phyloP scores from a whole-genome alignment of 2,329 filamentous ascomycete species.

The Davidsoniella virescens region DNA sequence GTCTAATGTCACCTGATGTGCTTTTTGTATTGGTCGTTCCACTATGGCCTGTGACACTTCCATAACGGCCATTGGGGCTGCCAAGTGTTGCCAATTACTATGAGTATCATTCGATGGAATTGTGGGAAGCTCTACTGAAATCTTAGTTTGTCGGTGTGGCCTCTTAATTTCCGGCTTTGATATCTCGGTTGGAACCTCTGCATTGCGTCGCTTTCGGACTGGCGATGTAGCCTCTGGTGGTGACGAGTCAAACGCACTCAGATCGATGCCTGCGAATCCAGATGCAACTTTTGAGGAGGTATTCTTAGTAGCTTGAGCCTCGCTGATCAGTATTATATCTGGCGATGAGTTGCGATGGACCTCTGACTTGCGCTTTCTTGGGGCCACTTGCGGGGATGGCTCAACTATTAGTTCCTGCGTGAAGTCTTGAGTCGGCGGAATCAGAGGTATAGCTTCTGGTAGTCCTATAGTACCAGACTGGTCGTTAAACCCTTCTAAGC shows the following conservation, averaged over 20 bases:
- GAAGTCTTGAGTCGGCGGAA: not conserved
- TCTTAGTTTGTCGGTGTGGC: no score
- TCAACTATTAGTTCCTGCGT: not conserved
- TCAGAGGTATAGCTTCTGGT: not conserved
- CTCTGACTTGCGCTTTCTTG: not conserved
- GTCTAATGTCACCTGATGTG: not conserved
- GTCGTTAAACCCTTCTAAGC: no score
- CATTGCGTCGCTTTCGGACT: not conserved
- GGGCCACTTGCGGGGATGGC: not conserved
- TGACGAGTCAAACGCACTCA: not conserved
- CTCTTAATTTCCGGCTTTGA: no score
- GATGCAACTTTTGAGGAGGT: not conserved
- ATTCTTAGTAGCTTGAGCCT: not conserved
- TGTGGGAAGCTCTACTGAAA: no score
- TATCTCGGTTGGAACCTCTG: not conserved
- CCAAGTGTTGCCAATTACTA: not conserved
- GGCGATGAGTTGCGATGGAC: not conserved
- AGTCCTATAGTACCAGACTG: no score
- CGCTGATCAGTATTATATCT: not conserved
- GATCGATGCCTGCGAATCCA: not conserved
- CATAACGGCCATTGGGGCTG: slow-evolving; percentile 11
- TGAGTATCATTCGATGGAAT: not conserved
- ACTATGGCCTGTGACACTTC: slow-evolving; percentile 11
- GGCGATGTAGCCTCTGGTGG: not conserved
- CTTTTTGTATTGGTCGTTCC: not conserved